Conservation (phyloP, 2,329 filamentous ascomycete genomes). For the Exserohilum rostratum region DNA sequence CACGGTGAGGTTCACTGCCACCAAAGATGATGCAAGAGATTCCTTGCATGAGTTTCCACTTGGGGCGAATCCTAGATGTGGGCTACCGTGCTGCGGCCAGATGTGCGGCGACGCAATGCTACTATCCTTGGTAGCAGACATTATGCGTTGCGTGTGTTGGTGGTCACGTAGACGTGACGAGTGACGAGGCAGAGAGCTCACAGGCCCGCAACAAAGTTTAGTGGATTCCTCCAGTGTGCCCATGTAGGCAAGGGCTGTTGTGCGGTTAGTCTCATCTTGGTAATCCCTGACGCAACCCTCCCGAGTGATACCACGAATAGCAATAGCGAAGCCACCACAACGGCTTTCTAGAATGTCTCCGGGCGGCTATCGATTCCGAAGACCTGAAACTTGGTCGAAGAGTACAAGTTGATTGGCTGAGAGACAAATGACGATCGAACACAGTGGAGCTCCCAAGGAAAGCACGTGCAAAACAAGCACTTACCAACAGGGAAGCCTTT, state of each 20-base stretch:
- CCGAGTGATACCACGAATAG: slow-evolving; percentile 7
- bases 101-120: slow-evolving; percentile 18
- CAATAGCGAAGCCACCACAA: slow-evolving; percentile 6
- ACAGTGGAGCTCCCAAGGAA: background rate
- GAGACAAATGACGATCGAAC: background rate
- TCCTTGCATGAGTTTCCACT: slow-evolving; percentile 13
- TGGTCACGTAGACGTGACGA: slow-evolving; percentile 30
- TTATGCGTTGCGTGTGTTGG: slow-evolving; percentile 25
- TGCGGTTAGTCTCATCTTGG: slow-evolving; percentile 29
- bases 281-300: slow-evolving; percentile 18
- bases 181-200: slow-evolving; percentile 27
- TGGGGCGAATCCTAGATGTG: slow-evolving; percentile 23
- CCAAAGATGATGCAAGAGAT: slow-evolving; percentile 24
- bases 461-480: slow-evolving; percentile 23
- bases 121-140: slow-evolving; percentile 31
- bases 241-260: slow-evolving; percentile 50
- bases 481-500: slow-evolving; percentile 60
- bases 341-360: slow-evolving; percentile 1
- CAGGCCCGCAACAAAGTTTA: slow-evolving; percentile 26
- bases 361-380: background rate
- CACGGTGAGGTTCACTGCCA: slow-evolving; percentile 49
- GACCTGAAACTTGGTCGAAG: background rate
- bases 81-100: slow-evolving; percentile 24
- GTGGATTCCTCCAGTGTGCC: slow-evolving; percentile 44
- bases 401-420: background rate